Base-by-base conservation (phyloP, 495 filamentous ascomycete species). In the Penicillium cataractarum region DNA sequence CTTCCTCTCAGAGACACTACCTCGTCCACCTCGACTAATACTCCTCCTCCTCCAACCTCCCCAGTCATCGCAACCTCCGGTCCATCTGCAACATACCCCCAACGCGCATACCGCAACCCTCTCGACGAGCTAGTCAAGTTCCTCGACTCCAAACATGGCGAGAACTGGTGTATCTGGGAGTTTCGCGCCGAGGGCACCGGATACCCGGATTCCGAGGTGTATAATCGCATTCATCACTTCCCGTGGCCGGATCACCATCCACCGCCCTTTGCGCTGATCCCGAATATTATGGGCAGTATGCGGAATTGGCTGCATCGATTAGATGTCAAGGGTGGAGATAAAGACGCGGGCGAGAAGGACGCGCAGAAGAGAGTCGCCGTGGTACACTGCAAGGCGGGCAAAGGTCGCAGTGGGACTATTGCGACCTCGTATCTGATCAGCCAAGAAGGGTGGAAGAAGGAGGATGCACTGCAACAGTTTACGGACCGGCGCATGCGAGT, bases 181-280 rank as follows among this genome's bases (percentile, higher is more conserved):
- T 97, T 98, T 69, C 88, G 96, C 37, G 95, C 92, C 33, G 95
- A 99, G 72, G 95, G 95, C 9, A 97, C 96, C 0, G 95, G 95
- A 0, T 99, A 99, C 67, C 91, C 91, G 0, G 95, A 98, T 72
- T 83, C 83, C 26, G 93, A 95, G 58, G 93, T 99, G 2, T 91
- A 93, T 69, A 82, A 84, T 31, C 79, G 93, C 0, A 87, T 98
- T 51, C 84, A 88, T 63, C 95, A 98, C 77, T 97, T 90, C 66
- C 95, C 95, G 2, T 99, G 91, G 85, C 96, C 96, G 0, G 95
- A 99, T 72, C 95, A 99, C 71, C 95, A 98, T 72, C 96, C 95
- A 32, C 95, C 95, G 60, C 95, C 96, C 4, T 98, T 99, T 68
- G 83, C 85, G 32, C 76, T 97, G 15, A 89, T 98, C 24, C 93